Evolutionary conservation across 1,284 basidiomycete species (phyloP).

Genomic region (Leccinum subatratum): DNA sequence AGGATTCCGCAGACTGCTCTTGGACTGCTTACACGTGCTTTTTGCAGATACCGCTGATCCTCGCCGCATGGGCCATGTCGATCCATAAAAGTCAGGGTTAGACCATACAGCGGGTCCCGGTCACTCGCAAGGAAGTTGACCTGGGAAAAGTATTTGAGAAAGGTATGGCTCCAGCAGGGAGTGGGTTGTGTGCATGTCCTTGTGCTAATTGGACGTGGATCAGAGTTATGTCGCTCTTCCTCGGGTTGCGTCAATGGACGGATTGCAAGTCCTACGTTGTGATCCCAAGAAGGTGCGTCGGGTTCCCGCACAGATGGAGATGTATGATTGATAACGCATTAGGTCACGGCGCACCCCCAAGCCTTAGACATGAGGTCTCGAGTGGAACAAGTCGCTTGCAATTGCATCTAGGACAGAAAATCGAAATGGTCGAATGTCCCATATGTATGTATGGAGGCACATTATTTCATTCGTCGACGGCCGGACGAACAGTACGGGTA

Average conservation of each 20-base stretch:
- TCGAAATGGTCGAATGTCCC: neutral
- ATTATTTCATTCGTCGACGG: too few relatives aligned
- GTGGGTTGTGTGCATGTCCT: neutral
- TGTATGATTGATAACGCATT: neutral
- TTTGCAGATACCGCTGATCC: constrained; percentile 45
- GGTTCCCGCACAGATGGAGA: neutral
- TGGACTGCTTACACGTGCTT: too few relatives aligned
- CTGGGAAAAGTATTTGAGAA: constrained; percentile 48
- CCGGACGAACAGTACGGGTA: too few relatives aligned
- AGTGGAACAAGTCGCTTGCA: constrained; percentile 38
- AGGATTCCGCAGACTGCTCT: too few relatives aligned
- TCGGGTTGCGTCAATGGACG: constrained; percentile 73
- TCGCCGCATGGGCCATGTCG: constrained; percentile 68
- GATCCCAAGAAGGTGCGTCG: constrained; percentile 56
- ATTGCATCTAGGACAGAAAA: constrained; percentile 7
- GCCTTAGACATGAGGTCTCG: constrained; percentile 33
- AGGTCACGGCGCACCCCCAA: constrained; percentile 52
- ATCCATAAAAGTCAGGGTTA: constrained; percentile 81
- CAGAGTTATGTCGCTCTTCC: constrained; percentile 84
- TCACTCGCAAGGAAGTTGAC: constrained; percentile 56
- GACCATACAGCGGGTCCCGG: constrained; percentile 63
- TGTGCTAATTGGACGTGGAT: constrained; percentile 34
- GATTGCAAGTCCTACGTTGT: constrained; percentile 76
- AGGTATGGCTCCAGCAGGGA: too few relatives aligned
- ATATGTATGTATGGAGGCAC: too few relatives aligned